Evolutionary conservation across 176 grass and related monocot genomes (phyloP).

Genomic region (Aechmea fasciata): DNA sequence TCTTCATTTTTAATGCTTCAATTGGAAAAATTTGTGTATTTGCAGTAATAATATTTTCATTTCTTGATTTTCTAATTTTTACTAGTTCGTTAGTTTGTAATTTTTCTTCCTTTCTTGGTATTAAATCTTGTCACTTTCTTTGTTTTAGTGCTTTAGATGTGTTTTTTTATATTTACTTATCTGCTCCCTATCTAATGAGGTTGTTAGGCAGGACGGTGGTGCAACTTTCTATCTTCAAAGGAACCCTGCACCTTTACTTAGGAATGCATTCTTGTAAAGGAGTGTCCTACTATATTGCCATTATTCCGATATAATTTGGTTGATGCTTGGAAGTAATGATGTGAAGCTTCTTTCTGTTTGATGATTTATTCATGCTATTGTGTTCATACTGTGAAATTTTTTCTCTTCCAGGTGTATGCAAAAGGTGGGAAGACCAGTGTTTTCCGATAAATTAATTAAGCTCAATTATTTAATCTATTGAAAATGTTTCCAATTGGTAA

Average conservation of each 20-base stretch:
- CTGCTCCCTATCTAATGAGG: not conserved
- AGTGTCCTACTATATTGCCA: too few species aligned
- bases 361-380: not conserved
- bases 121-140: not conserved
- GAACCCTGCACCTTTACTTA: too few species aligned
- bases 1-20: not conserved
- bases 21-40: too few species aligned
- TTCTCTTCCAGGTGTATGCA: slow-evolving; percentile 62
- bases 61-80: not conserved
- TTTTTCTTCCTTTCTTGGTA: not conserved
- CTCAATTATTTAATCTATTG: not conserved
- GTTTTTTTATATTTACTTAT: not conserved
- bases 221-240: too few species aligned
- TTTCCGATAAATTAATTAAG: too few species aligned
- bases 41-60: too few species aligned
- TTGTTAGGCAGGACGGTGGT: not conserved
- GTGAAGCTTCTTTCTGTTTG: not conserved
- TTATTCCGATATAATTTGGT: not conserved
- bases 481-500: not conserved
- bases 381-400: not conserved
- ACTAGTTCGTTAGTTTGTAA: not conserved
- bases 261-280: too few species aligned
- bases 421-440: slow-evolving; percentile 99
- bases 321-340: not conserved
- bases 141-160: not conserved